Evolutionary conservation across 345 rosid genomes (phyloP).

Genomic region (Eucalyptus marginata): DNA sequence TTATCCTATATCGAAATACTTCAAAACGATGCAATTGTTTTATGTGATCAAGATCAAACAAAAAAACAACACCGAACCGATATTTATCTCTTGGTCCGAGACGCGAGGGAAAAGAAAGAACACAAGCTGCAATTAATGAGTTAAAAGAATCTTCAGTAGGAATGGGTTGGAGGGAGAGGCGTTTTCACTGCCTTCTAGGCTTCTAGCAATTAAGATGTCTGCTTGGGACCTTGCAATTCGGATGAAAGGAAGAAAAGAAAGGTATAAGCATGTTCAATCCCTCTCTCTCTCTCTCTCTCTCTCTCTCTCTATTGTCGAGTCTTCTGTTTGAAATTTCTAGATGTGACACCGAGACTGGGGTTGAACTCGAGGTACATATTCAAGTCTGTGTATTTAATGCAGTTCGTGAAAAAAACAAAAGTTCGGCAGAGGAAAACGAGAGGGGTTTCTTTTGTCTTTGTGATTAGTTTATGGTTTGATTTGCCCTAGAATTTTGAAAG

Average conservation of each 20-base stretch:
- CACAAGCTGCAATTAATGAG: not conserved
- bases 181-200: not conserved
- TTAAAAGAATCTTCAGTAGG: not conserved
- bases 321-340: not conserved
- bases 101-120: not conserved
- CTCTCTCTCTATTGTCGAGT: not conserved
- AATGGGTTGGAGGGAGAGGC: not conserved
- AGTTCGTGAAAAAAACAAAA: not conserved
- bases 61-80: not conserved
- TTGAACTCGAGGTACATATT: conserved; percentile 1
- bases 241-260: not conserved
- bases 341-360: not conserved
- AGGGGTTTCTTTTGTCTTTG: not conserved
- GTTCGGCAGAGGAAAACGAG: not conserved
- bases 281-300: not conserved
- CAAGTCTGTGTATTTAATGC: not conserved
- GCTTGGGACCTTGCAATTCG: not conserved
- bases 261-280: not conserved
- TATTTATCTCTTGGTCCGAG: not conserved
- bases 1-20: not conserved
- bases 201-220: not conserved
- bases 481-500: not conserved
- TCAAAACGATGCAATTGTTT: not conserved
- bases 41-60: not conserved
- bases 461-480: not conserved